Evolutionary conservation across 2,329 filamentous ascomycete species (phyloP).

Genomic region (Colletotrichum sp.): DNA sequence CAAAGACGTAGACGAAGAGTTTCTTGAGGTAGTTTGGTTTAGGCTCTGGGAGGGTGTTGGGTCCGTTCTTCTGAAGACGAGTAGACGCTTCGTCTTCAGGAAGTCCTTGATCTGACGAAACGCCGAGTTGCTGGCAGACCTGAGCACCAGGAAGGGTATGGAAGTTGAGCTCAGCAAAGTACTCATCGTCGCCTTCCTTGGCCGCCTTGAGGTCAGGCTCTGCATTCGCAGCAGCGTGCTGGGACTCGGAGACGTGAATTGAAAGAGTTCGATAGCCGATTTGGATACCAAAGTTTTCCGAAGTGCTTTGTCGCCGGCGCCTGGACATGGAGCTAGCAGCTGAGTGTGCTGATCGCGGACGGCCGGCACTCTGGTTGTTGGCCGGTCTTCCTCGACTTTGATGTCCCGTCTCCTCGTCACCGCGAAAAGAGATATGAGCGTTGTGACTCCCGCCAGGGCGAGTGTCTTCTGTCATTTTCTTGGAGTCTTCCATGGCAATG

Average conservation of each 20-base stretch:
- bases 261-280: neutral
- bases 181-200: neutral
- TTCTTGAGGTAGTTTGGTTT: neutral
- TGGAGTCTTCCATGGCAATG: rapidly evolving
- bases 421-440: neutral
- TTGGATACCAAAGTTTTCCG: neutral
- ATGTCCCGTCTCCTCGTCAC: neutral
- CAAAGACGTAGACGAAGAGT: neutral
- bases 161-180: neutral
- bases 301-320: neutral
- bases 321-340: neutral
- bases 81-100: neutral
- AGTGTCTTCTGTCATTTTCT: neutral
- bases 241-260: neutral
- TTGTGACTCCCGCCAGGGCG: rapidly evolving
- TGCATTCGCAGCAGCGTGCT: neutral
- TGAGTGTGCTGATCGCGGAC: neutral
- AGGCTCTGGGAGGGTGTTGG: neutral
- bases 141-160: neutral
- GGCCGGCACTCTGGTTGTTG: neutral
- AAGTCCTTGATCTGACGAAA: neutral
- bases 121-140: neutral
- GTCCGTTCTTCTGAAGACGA: neutral
- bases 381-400: neutral
- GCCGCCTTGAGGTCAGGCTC: neutral